Percentiles rank a stretch among this genome's conserved stretches.
Evolutionary conservation across 1,139 yeast genomes (phyloP).

Genomic region (Candida tunisiensis): DNA sequence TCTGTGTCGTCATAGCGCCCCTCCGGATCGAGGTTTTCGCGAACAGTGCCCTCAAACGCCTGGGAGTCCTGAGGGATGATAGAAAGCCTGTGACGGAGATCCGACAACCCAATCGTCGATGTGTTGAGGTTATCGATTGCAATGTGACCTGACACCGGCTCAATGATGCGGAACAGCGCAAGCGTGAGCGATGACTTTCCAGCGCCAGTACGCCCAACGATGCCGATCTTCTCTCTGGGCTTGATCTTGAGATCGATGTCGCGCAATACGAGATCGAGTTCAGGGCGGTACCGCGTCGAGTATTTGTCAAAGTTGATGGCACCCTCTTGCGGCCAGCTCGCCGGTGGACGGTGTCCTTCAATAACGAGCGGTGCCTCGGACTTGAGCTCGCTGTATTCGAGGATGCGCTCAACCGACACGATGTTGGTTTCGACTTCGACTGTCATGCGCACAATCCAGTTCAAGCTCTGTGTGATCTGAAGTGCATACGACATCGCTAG

Average conservation of each 20-base stretch:
- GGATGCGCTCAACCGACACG: conserved; percentile 88
- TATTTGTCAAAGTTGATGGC: conserved; percentile 54
- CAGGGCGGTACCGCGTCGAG: conserved; percentile 75
- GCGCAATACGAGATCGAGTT: conserved; percentile 64
- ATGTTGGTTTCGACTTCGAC: conserved; percentile 95
- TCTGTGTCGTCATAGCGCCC: conserved; percentile 50
- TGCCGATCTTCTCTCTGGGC: conserved; percentile 78
- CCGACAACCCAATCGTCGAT: conserved; percentile 56
- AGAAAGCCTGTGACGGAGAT: conserved; percentile 68
- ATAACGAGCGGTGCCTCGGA: conserved; percentile 75
- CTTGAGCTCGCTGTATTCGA: conserved; percentile 61
- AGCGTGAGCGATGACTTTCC: conserved; percentile 87
- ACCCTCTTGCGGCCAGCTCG: conserved; percentile 69
- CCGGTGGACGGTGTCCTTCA: conserved; percentile 50
- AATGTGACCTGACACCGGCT: conserved; percentile 58
- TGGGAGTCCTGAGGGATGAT: conserved; percentile 97
- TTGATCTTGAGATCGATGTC: conserved; percentile 50
- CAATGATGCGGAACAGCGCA: conserved; percentile 82
- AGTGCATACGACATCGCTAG: conserved; percentile 83
- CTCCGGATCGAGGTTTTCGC: conserved; percentile 84
- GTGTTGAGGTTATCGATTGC: conserved; percentile 60
- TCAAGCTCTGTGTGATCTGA: conserved; percentile 81
- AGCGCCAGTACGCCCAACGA: conserved; percentile 88
- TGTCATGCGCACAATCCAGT: conserved; percentile 97
- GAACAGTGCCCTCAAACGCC: conserved; percentile 80